These are phyloP conservation scores for Perilla frutescens DNA, from an alignment of 257 asterid species.

Conservation along the genomic window DNA sequence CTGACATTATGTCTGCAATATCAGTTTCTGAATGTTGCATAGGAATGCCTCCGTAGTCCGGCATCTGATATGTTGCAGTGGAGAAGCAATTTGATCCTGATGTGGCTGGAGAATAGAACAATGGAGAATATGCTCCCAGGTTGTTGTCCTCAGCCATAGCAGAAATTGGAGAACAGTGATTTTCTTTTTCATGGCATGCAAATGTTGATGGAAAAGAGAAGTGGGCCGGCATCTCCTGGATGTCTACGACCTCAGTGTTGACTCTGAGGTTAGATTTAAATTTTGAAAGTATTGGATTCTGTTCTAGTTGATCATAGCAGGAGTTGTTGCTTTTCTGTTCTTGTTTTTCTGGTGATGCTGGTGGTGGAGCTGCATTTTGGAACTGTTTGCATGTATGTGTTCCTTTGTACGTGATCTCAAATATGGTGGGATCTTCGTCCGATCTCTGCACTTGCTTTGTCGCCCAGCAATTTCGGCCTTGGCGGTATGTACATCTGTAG, in stretches of 20 bases:
- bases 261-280: slow-evolving; percentile 65
- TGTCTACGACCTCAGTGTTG: slow-evolving; percentile 50
- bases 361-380: slow-evolving; percentile 39
- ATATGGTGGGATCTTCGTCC: slow-evolving; percentile 73
- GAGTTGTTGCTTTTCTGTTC: slow-evolving; percentile 41
- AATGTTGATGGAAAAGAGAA: slow-evolving; percentile 68
- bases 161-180: slow-evolving; percentile 45
- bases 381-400: slow-evolving; percentile 62
- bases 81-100: slow-evolving; percentile 52
- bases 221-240: slow-evolving; percentile 42
- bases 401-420: slow-evolving; percentile 86
- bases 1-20: slow-evolving; percentile 59
- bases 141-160: slow-evolving; percentile 50
- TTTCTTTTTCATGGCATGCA: slow-evolving; percentile 44
- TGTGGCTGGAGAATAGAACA: slow-evolving; percentile 48
- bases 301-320: slow-evolving; percentile 35
- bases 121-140: slow-evolving; percentile 50
- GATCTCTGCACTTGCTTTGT: slow-evolving; percentile 96
- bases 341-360: slow-evolving; percentile 52
- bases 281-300: slow-evolving; percentile 50
- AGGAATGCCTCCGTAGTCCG: slow-evolving; percentile 28
- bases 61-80: slow-evolving; percentile 33
- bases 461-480: slow-evolving; percentile 74
- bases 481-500: slow-evolving; percentile 83
- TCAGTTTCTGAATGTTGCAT: slow-evolving; percentile 41